Conservation (phyloP, 306 rosid species). For the Vigna hirtella region DNA sequence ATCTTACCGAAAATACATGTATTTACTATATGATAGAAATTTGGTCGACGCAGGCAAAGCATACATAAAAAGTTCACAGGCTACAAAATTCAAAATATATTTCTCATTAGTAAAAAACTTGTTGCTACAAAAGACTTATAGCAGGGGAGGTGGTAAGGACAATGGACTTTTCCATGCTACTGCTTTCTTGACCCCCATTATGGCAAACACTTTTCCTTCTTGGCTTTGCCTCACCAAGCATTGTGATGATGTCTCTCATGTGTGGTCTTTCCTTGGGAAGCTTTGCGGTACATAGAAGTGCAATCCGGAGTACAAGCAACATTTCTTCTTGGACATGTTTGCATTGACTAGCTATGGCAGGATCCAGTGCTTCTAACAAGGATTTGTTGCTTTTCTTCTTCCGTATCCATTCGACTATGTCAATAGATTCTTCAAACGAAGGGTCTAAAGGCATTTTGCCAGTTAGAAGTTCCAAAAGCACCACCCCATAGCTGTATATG, state of each 20-base stretch:
- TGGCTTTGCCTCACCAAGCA: slow-evolving; percentile 95
- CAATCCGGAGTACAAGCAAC: slow-evolving; percentile 86
- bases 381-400: slow-evolving; percentile 57
- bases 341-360: slow-evolving; percentile 70
- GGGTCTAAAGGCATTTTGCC: slow-evolving; percentile 76
- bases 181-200: slow-evolving; percentile 48
- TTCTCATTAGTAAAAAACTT: neutral
- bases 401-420: slow-evolving; percentile 74
- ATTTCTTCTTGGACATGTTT: slow-evolving; percentile 85
- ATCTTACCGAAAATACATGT: neutral
- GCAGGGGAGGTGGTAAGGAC: slow-evolving; percentile 63
- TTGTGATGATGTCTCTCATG: slow-evolving; percentile 77
- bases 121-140: slow-evolving; percentile 51
- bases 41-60: neutral
- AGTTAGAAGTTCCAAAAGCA: slow-evolving; percentile 81
- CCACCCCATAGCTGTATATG: slow-evolving; percentile 84
- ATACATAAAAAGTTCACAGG: slow-evolving; percentile 24
- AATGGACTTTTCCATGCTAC: slow-evolving; percentile 58
- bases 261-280: slow-evolving; percentile 88
- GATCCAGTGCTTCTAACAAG: slow-evolving; percentile 67
- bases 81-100: neutral
- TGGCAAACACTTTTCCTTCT: slow-evolving; percentile 80
- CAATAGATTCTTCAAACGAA: slow-evolving; percentile 60
- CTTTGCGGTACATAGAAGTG: slow-evolving; percentile 79
- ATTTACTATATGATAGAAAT: slow-evolving; percentile 17